Percentiles rank a stretch among this genome's conserved stretches.
Conservation (phyloP, 371 early-diverging fungal species). For the Mucor saturninus region DNA sequence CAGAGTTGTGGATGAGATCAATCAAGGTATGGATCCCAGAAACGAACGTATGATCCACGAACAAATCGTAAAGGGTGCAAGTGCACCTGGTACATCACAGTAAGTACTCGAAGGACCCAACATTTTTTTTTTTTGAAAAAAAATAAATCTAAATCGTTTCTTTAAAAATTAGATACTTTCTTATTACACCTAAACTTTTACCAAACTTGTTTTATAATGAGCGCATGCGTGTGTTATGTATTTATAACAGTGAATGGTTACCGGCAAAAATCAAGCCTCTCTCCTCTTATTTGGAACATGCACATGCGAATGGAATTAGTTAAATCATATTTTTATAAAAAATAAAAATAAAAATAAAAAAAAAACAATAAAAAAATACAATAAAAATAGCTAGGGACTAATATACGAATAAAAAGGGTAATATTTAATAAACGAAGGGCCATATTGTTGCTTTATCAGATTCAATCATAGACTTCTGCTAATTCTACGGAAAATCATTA, state of each 20-base stretch:
- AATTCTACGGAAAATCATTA: too few relatives aligned
- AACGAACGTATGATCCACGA: constrained; percentile 97
- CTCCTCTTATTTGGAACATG: constrained; percentile 34
- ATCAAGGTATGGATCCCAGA: constrained; percentile 99
- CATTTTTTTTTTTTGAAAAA: not conserved
- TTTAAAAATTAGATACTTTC: constrained; percentile 74
- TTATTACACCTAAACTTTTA: constrained; percentile 99
- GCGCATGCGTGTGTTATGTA: constrained; percentile 90
- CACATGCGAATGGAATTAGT: constrained; percentile 3
- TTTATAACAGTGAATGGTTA: constrained; percentile 94
- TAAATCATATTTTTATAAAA: not conserved
- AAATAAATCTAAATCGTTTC: not conserved
- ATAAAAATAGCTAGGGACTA: too few relatives aligned
- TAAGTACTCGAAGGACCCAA: constrained; percentile 35
- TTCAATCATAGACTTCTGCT: too few relatives aligned
- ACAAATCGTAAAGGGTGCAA: constrained; percentile 85
- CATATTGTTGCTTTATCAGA: too few relatives aligned
- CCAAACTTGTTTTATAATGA: constrained; percentile 93
- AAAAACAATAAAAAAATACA: too few relatives aligned
- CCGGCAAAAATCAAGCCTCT: constrained; percentile 56
- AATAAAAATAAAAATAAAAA: constrained; percentile 1
- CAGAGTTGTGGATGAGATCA: constrained; percentile 99
- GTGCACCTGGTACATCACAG: constrained; percentile 71
- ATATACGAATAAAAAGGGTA: too few relatives aligned
- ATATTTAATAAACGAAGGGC: too few relatives aligned